phyloP scores from a whole-genome alignment of 2,329 filamentous ascomycete genomes.

The Aspergillus proliferans region DNA sequence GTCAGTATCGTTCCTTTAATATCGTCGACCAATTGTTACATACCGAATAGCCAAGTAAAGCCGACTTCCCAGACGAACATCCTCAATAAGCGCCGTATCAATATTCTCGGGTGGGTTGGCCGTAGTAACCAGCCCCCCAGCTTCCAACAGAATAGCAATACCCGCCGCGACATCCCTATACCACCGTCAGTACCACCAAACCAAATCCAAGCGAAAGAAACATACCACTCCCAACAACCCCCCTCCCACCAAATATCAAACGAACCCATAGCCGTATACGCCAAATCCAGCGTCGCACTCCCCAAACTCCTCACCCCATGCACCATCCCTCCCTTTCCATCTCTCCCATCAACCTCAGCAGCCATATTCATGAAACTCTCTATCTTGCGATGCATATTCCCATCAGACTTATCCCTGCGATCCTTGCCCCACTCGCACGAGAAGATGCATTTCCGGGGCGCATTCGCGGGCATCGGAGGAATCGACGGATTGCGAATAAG shows the following conservation, averaged over 20 bases:
- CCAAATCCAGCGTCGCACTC: conserved; percentile 67
- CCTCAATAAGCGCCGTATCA: conserved; percentile 51
- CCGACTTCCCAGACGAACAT: conserved; percentile 59
- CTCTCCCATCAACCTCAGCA: conserved; percentile 55
- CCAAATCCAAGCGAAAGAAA: conserved; percentile 2
- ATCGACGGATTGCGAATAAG: conserved; percentile 55
- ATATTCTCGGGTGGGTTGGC: conserved; percentile 62
- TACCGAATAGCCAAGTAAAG: conserved; percentile 65
- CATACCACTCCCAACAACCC: conserved; percentile 71
- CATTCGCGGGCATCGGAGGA: conserved; percentile 56
- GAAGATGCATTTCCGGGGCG: conserved; percentile 65
- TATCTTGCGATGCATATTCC: conserved; percentile 65
- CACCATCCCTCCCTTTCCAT: conserved; percentile 69
- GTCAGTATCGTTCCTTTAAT: background rate
- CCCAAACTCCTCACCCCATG: conserved; percentile 68
- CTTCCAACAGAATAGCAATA: conserved; percentile 65
- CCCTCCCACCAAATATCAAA: conserved; percentile 82
- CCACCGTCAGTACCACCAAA: conserved; percentile 1
- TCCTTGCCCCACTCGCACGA: conserved; percentile 78
- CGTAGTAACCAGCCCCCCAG: conserved; percentile 66
- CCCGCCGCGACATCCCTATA: conserved; percentile 65
- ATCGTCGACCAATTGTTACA: conserved; percentile 5
- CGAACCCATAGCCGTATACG: conserved; percentile 67
- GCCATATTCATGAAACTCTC: conserved; percentile 73
- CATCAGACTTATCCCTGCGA: conserved; percentile 57